Conservation (phyloP, 495 filamentous ascomycete species). For the Wilcoxina mikolae region DNA sequence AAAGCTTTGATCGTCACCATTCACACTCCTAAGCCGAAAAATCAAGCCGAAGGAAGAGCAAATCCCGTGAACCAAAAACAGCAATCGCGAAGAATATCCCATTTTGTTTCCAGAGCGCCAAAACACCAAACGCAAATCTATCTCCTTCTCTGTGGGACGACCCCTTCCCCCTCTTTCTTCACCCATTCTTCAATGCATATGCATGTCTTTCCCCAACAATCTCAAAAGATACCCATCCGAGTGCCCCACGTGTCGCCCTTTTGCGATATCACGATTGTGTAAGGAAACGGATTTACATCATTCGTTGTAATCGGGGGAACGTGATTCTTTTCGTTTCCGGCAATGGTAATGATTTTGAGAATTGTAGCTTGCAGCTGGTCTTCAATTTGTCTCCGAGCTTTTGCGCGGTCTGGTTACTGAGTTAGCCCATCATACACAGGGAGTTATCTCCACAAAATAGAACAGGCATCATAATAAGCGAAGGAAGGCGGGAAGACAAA, state of each 20-base stretch:
- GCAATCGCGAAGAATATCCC: no score
- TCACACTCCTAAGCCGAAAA: neutral
- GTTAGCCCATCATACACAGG: neutral
- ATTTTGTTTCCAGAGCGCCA: no score
- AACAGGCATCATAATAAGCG: no score
- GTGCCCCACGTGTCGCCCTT: conserved; percentile 65
- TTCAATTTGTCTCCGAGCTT: conserved; percentile 76
- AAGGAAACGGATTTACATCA: conserved; percentile 88
- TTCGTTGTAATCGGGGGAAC: conserved; percentile 93
- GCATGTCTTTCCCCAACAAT: neutral
- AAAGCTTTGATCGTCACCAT: no score
- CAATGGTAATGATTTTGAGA: conserved; percentile 72
- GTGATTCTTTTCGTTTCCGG: conserved; percentile 82
- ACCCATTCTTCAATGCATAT: neutral
- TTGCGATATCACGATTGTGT: conserved; percentile 75
- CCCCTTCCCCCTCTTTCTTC: neutral
- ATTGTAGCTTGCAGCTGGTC: conserved; percentile 70
- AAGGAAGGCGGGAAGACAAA: no score
- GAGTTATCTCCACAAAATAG: neutral
- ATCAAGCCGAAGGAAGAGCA: neutral
- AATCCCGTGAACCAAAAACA: neutral
- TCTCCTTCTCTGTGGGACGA: neutral
- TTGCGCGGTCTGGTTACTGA: conserved; percentile 50
- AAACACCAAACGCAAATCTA: neutral
- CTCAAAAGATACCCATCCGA: conserved; percentile 54